phyloP scores from a whole-genome alignment of 2,329 filamentous ascomycete species.

The Lecanicillium sp. region DNA sequence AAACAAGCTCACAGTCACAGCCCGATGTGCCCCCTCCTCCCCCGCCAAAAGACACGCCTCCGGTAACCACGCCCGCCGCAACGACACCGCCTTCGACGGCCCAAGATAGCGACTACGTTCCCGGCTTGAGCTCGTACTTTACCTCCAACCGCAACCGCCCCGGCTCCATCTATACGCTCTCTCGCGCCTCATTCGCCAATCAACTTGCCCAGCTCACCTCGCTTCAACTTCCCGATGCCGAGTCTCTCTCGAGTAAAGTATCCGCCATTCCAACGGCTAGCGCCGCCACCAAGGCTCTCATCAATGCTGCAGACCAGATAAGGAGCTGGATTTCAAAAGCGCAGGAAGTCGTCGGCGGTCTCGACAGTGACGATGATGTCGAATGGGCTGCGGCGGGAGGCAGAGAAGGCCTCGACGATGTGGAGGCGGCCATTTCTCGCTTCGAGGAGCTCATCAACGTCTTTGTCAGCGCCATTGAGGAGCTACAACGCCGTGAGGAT shows the following conservation, averaged over 20 bases:
- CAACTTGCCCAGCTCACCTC: conserved; percentile 89
- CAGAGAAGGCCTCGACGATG: conserved; percentile 66
- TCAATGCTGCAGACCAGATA: conserved; percentile 86
- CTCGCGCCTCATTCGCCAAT: conserved; percentile 83
- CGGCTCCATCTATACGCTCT: conserved; percentile 89
- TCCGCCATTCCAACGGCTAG: conserved; percentile 77
- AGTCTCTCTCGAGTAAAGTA: conserved; percentile 74
- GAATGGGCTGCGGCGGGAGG: conserved; percentile 93
- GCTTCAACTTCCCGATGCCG: conserved; percentile 78
- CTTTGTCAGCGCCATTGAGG: conserved; percentile 90
- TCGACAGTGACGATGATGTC: conserved; percentile 94
- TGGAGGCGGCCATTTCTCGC: conserved; percentile 65
- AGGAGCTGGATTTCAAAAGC: conserved; percentile 90
- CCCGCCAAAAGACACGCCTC: conserved; percentile 34
- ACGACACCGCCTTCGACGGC: conserved; percentile 15
- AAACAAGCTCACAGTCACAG: conserved; percentile 28
- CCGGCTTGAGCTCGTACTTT: conserved; percentile 54
- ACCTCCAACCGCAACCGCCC: conserved; percentile 59
- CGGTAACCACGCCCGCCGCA: conserved; percentile 15
- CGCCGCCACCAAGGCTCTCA: conserved; percentile 73
- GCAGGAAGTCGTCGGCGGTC: conserved; percentile 74
- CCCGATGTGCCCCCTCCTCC: conserved; percentile 27
- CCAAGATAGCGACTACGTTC: conserved; percentile 33
- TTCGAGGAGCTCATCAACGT: conserved; percentile 89
- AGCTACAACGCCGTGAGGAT: conserved; percentile 72